Conservation (phyloP, 2,329 filamentous ascomycete species). For the Talaromyces sp. region DNA sequence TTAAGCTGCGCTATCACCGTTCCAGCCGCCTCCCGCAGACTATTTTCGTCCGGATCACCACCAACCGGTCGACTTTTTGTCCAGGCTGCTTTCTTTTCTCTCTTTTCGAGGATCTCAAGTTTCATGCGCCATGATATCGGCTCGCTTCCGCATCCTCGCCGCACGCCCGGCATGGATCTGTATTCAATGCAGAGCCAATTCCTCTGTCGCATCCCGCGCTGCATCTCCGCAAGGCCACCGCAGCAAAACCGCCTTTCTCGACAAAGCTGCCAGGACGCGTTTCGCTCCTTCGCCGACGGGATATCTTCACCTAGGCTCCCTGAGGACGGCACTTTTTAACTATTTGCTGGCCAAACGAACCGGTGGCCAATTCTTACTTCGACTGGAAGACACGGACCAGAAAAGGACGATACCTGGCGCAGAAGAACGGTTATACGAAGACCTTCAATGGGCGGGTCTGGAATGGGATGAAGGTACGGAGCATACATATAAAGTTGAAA, state of each 20-base stretch:
- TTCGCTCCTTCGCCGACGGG: conserved; percentile 97
- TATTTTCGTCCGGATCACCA: background rate
- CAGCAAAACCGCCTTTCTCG: conserved; percentile 30
- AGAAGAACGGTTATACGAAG: conserved; percentile 70
- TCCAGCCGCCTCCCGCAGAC: background rate
- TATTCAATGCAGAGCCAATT: conserved; percentile 29
- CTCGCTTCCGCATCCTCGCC: background rate
- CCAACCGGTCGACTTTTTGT: background rate
- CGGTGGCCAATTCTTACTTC: conserved; percentile 81
- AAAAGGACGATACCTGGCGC: conserved; percentile 77
- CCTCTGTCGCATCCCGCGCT: conserved; percentile 21
- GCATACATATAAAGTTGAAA: background rate
- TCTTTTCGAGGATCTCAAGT: background rate
- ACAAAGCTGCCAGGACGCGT: conserved; percentile 65
- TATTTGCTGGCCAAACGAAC: conserved; percentile 86
- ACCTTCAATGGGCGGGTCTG: conserved; percentile 83
- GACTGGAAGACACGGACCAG: conserved; percentile 95
- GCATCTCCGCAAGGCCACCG: conserved; percentile 19
- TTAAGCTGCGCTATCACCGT: background rate
- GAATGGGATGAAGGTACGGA: conserved; percentile 81
- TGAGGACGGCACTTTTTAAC: conserved; percentile 93
- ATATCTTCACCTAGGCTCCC: conserved; percentile 83
- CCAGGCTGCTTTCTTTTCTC: background rate
- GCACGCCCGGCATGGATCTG: conserved; percentile 30
- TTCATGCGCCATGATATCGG: background rate